Evolutionary conservation across 2,329 filamentous ascomycete genomes (phyloP).

Genomic region (Colletotrichum karsti): DNA sequence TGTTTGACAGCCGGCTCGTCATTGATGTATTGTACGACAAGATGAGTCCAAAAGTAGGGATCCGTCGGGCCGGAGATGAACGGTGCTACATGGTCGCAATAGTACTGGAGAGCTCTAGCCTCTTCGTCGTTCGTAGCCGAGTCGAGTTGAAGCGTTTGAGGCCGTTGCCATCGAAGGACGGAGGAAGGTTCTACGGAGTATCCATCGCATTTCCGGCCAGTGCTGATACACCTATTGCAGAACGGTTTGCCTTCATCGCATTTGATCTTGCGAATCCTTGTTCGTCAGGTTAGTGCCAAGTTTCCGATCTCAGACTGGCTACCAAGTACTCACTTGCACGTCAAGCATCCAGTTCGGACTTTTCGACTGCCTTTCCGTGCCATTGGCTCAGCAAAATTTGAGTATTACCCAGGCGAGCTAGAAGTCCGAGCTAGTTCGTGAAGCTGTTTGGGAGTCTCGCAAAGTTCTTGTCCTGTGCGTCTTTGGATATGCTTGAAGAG

Average conservation of each 20-base stretch:
- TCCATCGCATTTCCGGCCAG: constrained; percentile 65
- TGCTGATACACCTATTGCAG: constrained; percentile 61
- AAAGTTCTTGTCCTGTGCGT: neutral
- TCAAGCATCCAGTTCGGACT: constrained; percentile 59
- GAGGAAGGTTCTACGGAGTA: constrained; percentile 40
- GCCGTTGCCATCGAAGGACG: neutral
- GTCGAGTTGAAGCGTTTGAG: neutral
- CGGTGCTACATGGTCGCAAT: constrained; percentile 8
- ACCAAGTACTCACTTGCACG: constrained; percentile 55
- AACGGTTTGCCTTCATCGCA: constrained; percentile 63
- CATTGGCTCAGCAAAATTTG: neutral
- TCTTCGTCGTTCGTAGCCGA: neutral
- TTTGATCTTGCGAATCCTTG: constrained; percentile 62
- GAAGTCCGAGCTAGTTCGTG: neutral
- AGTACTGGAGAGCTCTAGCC: constrained; percentile 9
- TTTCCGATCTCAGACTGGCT: no score
- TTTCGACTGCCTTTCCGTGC: constrained; percentile 36
- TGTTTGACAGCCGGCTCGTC: constrained; percentile 13
- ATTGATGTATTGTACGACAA: constrained; percentile 23
- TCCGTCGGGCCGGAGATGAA: constrained; percentile 13
- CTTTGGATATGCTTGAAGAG: neutral
- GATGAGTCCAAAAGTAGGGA: constrained; percentile 24
- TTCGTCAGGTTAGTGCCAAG: neutral
- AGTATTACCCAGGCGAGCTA: neutral
- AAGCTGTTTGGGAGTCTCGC: neutral